Conservation (phyloP, 371 early-diverging fungal species). For the Mortierella polycephala region DNA sequence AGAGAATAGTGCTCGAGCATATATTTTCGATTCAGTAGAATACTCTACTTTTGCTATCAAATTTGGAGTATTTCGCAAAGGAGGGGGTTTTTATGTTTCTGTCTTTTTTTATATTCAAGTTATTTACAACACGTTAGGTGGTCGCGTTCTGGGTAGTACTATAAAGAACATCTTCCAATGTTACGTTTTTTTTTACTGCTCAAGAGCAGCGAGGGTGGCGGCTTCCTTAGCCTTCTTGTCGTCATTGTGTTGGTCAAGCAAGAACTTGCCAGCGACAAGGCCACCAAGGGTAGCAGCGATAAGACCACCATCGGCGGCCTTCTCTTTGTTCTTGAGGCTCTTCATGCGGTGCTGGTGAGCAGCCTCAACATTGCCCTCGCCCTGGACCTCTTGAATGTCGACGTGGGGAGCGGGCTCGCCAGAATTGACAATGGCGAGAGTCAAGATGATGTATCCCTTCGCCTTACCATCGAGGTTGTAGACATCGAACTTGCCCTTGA, state of each 20-base stretch:
- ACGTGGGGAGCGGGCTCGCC: not conserved
- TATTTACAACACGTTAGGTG: too few species aligned
- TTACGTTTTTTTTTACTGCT: not conserved
- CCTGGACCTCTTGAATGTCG: not conserved
- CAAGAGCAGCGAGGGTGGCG: not conserved
- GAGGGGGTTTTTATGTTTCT: too few species aligned
- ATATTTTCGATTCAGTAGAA: too few species aligned
- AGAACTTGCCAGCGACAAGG: not conserved
- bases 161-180: too few species aligned
- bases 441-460: conserved; percentile 14
- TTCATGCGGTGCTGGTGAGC: conserved; percentile 59
- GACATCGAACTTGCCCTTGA: conserved; percentile 14
- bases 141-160: too few species aligned
- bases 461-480: conserved; percentile 8
- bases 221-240: not conserved
- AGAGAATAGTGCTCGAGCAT: too few species aligned
- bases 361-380: conserved; percentile 46
- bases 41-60: too few species aligned
- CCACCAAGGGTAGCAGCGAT: conserved; percentile 54
- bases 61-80: too few species aligned
- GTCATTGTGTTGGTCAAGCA: not conserved
- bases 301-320: conserved; percentile 55
- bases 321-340: conserved; percentile 54
- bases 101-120: too few species aligned
- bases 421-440: conserved; percentile 1